Conservation (phyloP, 768 basidiomycete species). For the Boletus sp. region DNA sequence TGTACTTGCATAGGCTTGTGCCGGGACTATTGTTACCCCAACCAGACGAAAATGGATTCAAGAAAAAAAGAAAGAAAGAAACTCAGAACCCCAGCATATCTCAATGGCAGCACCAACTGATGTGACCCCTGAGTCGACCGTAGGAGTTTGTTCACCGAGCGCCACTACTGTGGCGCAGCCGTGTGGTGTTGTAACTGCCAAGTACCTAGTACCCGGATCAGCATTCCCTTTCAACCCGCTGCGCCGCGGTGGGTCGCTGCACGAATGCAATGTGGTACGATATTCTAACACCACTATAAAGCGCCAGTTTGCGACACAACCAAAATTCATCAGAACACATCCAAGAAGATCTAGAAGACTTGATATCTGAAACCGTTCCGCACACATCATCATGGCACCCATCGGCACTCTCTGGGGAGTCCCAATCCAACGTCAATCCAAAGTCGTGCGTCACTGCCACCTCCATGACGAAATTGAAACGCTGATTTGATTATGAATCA, state of each 20-base stretch:
- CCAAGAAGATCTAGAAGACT: neutral
- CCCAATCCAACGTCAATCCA: slow-evolving; percentile 26
- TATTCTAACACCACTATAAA: slow-evolving; percentile 10
- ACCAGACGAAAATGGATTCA: too few relatives aligned
- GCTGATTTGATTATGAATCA: neutral
- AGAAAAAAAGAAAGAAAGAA: too few relatives aligned
- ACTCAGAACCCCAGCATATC: too few relatives aligned
- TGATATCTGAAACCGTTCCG: neutral
- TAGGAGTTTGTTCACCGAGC: neutral
- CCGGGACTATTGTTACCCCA: too few relatives aligned
- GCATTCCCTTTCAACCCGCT: neutral
- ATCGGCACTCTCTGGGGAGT: slow-evolving; percentile 28
- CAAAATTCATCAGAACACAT: neutral
- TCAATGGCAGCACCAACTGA: too few relatives aligned
- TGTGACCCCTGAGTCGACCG: too few relatives aligned
- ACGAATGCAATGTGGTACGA: neutral
- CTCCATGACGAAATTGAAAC: too few relatives aligned
- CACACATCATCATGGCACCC: slow-evolving; percentile 26
- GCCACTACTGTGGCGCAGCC: neutral
- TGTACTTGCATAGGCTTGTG: too few relatives aligned
- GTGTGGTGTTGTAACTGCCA: too few relatives aligned
- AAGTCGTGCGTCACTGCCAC: slow-evolving; percentile 21
- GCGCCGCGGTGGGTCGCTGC: neutral
- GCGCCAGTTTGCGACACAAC: neutral
- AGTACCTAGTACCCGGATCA: neutral